Conservation (phyloP, 768 basidiomycete genomes). For the Podaxis sp. region DNA sequence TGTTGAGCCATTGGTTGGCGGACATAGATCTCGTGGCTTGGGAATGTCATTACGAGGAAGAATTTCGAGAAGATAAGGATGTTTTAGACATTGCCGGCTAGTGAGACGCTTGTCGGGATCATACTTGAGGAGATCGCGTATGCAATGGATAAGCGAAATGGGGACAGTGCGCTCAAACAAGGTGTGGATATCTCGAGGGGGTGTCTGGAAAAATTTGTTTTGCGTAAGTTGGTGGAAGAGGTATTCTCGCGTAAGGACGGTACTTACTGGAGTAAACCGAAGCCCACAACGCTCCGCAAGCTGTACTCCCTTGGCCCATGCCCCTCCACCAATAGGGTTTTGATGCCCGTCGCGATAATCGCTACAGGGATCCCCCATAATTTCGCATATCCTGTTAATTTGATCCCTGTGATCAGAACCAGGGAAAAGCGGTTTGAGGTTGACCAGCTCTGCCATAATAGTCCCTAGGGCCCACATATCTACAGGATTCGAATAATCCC, state of each 20-base stretch:
- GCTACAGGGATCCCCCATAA: constrained; percentile 88
- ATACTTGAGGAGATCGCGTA: constrained; percentile 88
- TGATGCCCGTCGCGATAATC: constrained; percentile 83
- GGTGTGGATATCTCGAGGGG: constrained; percentile 64
- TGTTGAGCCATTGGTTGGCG: constrained; percentile 34
- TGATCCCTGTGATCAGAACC: constrained; percentile 93
- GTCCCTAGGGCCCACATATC: constrained; percentile 99
- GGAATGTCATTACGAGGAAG: constrained; percentile 65
- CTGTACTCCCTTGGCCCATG: constrained; percentile 82
- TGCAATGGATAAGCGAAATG: constrained; percentile 83
- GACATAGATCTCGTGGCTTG: constrained; percentile 33
- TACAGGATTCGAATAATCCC: constrained; percentile 94
- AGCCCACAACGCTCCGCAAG: constrained; percentile 88
- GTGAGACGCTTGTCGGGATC: constrained; percentile 88
- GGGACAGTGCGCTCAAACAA: constrained; percentile 83
- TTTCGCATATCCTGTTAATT: constrained; percentile 83
- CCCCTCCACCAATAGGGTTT: constrained; percentile 78
- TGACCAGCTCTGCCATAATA: constrained; percentile 96
- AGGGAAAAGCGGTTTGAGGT: constrained; percentile 93
- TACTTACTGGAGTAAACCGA: constrained; percentile 81
- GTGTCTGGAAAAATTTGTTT: constrained; percentile 41
- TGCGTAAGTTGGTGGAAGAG: constrained; percentile 12
- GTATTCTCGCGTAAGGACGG: constrained; percentile 11
- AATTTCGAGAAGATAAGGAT: constrained; percentile 86
- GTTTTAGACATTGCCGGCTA: constrained; percentile 82